phyloP scores from a whole-genome alignment of 192 early-diverging fungal genomes.

The Paraglomus brasilianum region DNA sequence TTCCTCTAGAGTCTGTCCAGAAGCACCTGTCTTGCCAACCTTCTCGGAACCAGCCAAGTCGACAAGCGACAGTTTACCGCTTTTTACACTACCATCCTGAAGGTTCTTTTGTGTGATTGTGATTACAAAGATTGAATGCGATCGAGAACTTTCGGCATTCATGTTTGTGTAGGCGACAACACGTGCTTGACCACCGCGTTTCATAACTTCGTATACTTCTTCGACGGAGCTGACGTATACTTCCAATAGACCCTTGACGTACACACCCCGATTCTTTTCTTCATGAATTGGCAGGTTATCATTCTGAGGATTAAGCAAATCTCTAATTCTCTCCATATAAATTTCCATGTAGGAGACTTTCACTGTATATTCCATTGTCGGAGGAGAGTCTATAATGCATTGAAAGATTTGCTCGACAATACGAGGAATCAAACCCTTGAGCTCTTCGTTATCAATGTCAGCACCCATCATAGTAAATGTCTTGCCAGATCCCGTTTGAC shows the following conservation, averaged over 20 bases:
- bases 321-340: conserved; percentile 99
- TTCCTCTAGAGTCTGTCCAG: conserved; percentile 98
- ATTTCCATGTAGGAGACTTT: conserved; percentile 99
- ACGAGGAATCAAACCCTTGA: conserved; percentile 96
- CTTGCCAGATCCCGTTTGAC: conserved; percentile 98
- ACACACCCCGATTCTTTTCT: conserved; percentile 94
- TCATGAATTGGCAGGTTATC: conserved; percentile 97
- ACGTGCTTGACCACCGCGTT: conserved; percentile 83
- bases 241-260: conserved; percentile 96
- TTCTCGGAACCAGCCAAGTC: conserved; percentile 99
- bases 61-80: conserved; percentile 91
- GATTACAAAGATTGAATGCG: conserved; percentile 97
- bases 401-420: conserved; percentile 94
- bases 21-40: conserved; percentile 95
- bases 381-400: conserved; percentile 87
- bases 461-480: conserved; percentile 97
- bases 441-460: conserved; percentile 87
- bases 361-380: conserved; percentile 96
- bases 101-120: conserved; percentile 96
- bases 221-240: conserved; percentile 93
- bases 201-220: conserved; percentile 98
- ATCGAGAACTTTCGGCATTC: conserved; percentile 98
- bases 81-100: conserved; percentile 81
- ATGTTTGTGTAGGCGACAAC: conserved; percentile 94
- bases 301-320: conserved; percentile 84